Base-by-base conservation (phyloP, 1,139 yeast species). In the Eremothecium gossypii region DNA sequence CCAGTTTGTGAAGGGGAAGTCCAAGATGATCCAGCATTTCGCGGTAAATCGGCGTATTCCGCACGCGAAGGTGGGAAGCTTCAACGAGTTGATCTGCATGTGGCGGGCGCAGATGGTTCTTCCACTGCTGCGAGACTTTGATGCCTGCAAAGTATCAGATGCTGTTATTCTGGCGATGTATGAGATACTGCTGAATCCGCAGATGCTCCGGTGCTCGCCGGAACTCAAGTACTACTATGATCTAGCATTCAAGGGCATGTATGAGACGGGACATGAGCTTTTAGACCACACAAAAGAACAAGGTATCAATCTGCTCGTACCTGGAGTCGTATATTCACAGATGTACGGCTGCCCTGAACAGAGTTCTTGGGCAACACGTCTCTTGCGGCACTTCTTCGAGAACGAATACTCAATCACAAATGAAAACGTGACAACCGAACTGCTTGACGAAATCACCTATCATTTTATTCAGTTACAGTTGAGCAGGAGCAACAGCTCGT, bases 181-280 rank as follows among this genome's bases (percentile, higher is more conserved):
- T 12, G 78, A 73, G 47, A 73, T 79, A 48, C 53, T 77, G 9
- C 57, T 68, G 38, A 74, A 76, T 35, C 83, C 85, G n/a, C 59
- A 55, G 36, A 53, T 78, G 45, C 48, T 78, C 28, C 57, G 80
- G 42, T 43, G 64, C 14, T 64, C 65, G 37, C 39, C 49, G 2
- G 57, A 57, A 1, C 51, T 76, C 8, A 64, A 64, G 39, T 49
- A 49, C 2, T 39, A 60, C 1, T 71, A 72, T 47, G 56, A 61
- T 45, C 52, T 53, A 17, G 48, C 63, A 13, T 57, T 68, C 41
- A 56, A 56, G 30, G 51, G 50, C 12, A 45, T 67, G 17, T 45
- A 55, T 35, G 53, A 48, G 26, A 47, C 51, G 26, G 58, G 55
- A 29, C 54, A 58, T 42, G 51, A 54, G 3, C 47, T 61, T 12